Base-by-base conservation (phyloP, 257 asterid species). In the Anisodus acutangulus region DNA sequence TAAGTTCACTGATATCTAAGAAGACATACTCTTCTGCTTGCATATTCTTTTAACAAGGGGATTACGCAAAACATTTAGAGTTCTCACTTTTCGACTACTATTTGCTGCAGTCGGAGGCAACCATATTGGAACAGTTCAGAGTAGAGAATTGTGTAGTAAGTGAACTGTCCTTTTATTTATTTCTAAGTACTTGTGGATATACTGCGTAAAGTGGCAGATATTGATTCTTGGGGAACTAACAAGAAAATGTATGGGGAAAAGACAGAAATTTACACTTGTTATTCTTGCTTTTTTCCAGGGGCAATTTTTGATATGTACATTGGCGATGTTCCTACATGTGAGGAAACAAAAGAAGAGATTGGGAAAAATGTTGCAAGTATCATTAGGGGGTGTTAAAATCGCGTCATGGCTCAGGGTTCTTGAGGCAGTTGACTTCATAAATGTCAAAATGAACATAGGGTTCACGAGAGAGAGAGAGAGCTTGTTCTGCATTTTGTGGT, bases 91-190 rank as follows among this genome's bases (percentile, higher is more conserved):
- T 83, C 60, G 84, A 74, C 16, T 4, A 85, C 81, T 74, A 9
- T 87, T 63, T 41, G 82, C 54, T 87, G 90, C 97, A 97, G 99
- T 95, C 59, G 98, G 93, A 78, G 97, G 98, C 74, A 93, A 90
- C 83, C 89, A 88, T 58, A 86, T 93, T 3, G 99, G 98, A 86
- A 91, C 97, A 43, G 97, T 97, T 78, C 92, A 89, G 74, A 97
- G 98, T 95, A 97, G 92, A 91, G 99, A 97, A 84, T 86, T 97
- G 70, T 97, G 99, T 91, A 93, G 99, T 95, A 93, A 96, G 99
- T 90, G 69, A 26, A 85, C 57, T 43, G 31, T 67, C 43, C 19
- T 86, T 70, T 67, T 19, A 22, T 69, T 69, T 10, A 51, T 82
- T 59, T 57, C 43, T 3, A 37, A 64, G 60, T 55, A 43, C 62